Base-by-base conservation (phyloP, 2,329 filamentous ascomycete genomes). In the Westerdykella sp. region DNA sequence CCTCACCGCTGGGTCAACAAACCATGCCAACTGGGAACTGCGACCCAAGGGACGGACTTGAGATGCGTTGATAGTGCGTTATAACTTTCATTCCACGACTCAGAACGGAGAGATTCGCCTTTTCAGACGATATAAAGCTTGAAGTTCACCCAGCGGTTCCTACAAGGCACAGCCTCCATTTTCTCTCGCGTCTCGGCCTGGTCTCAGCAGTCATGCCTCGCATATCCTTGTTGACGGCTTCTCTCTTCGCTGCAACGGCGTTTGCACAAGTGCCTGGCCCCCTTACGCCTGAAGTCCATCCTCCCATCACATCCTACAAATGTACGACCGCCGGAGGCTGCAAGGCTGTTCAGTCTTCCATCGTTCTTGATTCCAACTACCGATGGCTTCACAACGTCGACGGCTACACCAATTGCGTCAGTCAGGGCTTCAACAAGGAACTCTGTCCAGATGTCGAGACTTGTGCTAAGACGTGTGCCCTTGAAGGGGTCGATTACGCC, bases 361-460 rank as follows among this genome's bases (percentile, higher is more conserved):
- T 68, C 42, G 59, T 62, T 5, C 51, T 69, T 14, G 67, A 69
- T 42, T 53, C 65, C 37, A 71, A 71, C 57, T 72, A 68, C 67
- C 66, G 69, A 41, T 72, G 69, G 69, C 50, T 68, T 15, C 69
- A 73, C 55, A 59, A 56, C 14, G 57, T 50, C n/a, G 51, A 46
- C 21, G 63, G 63, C 32, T 68, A 63, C 41, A 67, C 63, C 39
- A 70, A 71, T 54, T 71, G 69, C 57, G 69, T 71, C 50, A 66
- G 57, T 10, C 62, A 57, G 25, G 66, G 68, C 52, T 69, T 62
- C 55, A 56, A 68, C 49, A 50, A 36, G 6, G 46, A 55, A 31
- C 37, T 48, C 43, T 48, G 46, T 18, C 42, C 46, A 11, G 46
- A 45, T 68, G 69, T 54, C 69, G 67, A 59, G 32, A 46, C 54